Evolutionary conservation across 306 rosid species (phyloP).

Genomic region (Albizia julibrissin): DNA sequence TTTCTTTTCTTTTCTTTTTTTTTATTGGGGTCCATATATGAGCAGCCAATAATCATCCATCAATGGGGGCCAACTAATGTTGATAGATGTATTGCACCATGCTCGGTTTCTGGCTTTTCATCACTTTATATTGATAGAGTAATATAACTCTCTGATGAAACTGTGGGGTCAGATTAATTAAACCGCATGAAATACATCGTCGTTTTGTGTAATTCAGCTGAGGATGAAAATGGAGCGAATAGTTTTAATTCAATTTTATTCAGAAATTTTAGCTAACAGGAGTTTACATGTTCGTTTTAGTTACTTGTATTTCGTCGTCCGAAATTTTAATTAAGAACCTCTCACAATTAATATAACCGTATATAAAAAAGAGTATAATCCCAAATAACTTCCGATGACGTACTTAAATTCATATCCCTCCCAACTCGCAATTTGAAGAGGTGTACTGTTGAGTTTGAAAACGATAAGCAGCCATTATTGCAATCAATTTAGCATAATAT

Average conservation of each 20-base stretch:
- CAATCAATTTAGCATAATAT: not conserved
- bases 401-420: not conserved
- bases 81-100: constrained; percentile 12
- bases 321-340: not conserved
- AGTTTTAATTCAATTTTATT: not conserved
- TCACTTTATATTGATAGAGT: not conserved
- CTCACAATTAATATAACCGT: not conserved
- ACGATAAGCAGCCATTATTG: not conserved
- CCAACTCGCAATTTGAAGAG: not conserved
- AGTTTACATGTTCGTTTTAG: not conserved
- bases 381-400: not conserved
- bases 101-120: not conserved
- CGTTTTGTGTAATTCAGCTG: not conserved
- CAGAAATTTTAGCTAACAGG: not conserved
- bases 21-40: not conserved
- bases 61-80: constrained; percentile 7
- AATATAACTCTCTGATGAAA: not conserved
- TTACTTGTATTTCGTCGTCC: not conserved
- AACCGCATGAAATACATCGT: not conserved
- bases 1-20: not conserved
- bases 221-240: not conserved
- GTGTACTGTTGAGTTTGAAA: not conserved
- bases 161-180: not conserved
- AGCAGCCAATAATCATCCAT: not conserved
- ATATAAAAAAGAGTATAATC: not conserved